Percentiles rank a stretch among this genome's conserved stretches.
These are phyloP conservation scores for Eudorina sp. DNA, from an alignment of 139 green algal species.

Conservation along the genomic window DNA sequence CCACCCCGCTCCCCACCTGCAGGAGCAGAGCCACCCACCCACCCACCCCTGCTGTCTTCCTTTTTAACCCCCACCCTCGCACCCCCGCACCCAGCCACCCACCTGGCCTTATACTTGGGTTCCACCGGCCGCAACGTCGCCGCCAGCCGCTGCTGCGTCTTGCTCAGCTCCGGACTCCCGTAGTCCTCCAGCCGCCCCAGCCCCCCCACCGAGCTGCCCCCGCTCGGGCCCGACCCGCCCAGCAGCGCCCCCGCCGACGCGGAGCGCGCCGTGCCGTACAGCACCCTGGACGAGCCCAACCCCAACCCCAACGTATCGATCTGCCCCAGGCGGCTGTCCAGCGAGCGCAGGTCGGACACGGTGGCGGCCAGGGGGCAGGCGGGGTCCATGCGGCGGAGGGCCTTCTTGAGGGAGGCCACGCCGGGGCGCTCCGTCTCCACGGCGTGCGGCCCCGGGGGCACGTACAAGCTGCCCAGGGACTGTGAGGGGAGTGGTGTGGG, in stretches of 20 bases:
- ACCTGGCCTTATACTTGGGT: constrained; percentile 11
- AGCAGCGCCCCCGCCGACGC: constrained; percentile 26
- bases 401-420: constrained; percentile 32
- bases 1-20: too few relatives aligned
- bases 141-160: constrained; percentile 27
- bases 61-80: background rate
- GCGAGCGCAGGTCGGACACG: constrained; percentile 40
- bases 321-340: constrained; percentile 29
- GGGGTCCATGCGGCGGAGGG: constrained; percentile 27
- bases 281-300: constrained; percentile 4
- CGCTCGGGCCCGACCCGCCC: background rate
- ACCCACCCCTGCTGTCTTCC: background rate
- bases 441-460: constrained; percentile 39
- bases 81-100: background rate
- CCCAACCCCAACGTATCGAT: constrained; percentile 39
- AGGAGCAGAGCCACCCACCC: too few relatives aligned
- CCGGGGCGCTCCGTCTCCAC: constrained; percentile 38
- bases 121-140: constrained; percentile 8
- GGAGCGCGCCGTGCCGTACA: constrained; percentile 44
- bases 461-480: constrained; percentile 44
- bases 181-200: constrained; percentile 37
- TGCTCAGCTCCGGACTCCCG: constrained; percentile 38
- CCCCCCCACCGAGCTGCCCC: background rate
- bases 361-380: background rate
- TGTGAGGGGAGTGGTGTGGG: background rate